Evolutionary conservation across 305 asterid genomes (phyloP), one percentile per base, ranked within the genome.

Genomic region (Fraxinus nigra): DNA sequence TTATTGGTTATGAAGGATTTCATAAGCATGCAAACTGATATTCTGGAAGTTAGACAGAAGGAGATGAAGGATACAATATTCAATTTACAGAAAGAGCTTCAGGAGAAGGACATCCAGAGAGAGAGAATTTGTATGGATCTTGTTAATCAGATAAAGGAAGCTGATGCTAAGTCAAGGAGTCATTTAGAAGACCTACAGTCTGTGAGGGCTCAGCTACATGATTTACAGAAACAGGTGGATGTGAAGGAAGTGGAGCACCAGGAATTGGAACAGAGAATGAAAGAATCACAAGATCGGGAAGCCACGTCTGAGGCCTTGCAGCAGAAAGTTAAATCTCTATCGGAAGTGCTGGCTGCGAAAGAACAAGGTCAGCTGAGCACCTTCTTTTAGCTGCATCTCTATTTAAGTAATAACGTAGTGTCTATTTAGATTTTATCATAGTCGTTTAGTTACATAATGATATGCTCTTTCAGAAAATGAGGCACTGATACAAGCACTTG

Each of bases 401-500:
- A 43, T 79, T 75, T 54, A 30, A 32, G 30, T 46, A 84, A 46
- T 81, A 67, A 20, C 22, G n/a, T 59, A 26, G 48, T 82, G 75
- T 20, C 83, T 76, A 73, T 80, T 48, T 80, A 73, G 78, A 76
- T 38, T 32, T 61, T 24, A 40, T 46, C 82, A 81, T 77, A 69
- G 40, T 80, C 13, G 67, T 81, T 33, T 78, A 37, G 72, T 78
- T 79, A 75, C 5, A 56, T 72, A 65, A 7, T 76, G 72, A 24
- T 85, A 18, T 83, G 82, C 78, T 82, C 73, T 85, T 88, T 85
- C 92, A 97, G 99, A 97, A 90, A 87, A 80, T 70, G 99, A 94
- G 89, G 91, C 92, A 22, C 85, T 97, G 87, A 89, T 92, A 92
- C 98, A 92, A 87, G 99, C 99, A 76, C 97, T 97, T 79, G 98